Conservation (phyloP, 2,329 filamentous ascomycete genomes). For the Xylariaceae sp. region DNA sequence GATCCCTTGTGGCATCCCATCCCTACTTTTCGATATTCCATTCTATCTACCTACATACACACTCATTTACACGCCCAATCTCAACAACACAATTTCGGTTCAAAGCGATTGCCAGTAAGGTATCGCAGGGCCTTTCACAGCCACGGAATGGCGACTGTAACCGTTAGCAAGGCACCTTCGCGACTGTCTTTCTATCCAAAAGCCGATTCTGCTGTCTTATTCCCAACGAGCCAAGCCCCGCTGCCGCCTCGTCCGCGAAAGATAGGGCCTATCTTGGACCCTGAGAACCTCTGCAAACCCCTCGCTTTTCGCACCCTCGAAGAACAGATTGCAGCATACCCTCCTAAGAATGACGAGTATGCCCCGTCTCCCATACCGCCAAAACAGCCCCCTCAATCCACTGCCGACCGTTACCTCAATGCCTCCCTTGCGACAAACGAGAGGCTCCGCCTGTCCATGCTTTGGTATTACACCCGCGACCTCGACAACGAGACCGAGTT, state of each 20-base stretch:
- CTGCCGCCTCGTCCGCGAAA: not conserved
- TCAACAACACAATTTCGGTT: too few relatives aligned
- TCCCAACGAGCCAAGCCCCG: not conserved
- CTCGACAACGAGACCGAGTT: not conserved
- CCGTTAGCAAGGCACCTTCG: too few relatives aligned
- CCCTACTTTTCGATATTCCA: too few relatives aligned
- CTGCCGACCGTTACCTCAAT: not conserved
- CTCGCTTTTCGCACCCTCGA: not conserved
- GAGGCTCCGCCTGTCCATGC: not conserved
- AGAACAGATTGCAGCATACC: not conserved
- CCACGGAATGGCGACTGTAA: too few relatives aligned
- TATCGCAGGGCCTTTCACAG: too few relatives aligned
- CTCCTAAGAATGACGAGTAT: not conserved
- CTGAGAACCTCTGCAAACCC: not conserved
- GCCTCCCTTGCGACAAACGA: not conserved
- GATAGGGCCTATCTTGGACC: not conserved
- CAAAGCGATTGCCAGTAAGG: too few relatives aligned
- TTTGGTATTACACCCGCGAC: slow-evolving; percentile 1
- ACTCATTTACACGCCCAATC: too few relatives aligned
- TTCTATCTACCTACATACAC: too few relatives aligned
- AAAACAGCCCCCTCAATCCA: not conserved
- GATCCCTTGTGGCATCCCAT: too few relatives aligned
- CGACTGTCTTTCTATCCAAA: not conserved
- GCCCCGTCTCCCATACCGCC: not conserved
- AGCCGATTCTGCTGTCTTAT: not conserved